Percentiles rank a stretch among this genome's conserved stretches.
Conservation (phyloP, 2,329 filamentous ascomycete species). For the Emergomyces orientalis region DNA sequence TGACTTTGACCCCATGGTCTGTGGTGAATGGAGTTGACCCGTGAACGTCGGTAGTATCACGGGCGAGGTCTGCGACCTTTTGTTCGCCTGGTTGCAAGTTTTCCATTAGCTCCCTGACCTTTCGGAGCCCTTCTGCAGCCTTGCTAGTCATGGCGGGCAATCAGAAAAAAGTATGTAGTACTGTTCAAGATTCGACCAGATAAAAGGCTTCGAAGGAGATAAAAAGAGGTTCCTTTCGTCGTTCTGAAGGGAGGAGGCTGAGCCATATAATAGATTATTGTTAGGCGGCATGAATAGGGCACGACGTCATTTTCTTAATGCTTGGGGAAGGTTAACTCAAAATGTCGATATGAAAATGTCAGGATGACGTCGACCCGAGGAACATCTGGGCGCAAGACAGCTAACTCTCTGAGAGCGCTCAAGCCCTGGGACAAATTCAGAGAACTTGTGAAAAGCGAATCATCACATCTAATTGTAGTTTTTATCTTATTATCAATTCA, state of each 20-base stretch:
- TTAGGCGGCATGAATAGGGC: not conserved
- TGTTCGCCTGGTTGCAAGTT: conserved; percentile 20
- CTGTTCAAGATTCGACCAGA: not conserved
- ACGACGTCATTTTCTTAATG: not conserved
- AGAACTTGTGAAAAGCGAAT: not conserved
- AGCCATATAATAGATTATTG: not conserved
- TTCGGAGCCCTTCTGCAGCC: conserved; percentile 24
- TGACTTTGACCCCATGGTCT: conserved; percentile 66
- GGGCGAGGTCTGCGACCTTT: conserved; percentile 55
- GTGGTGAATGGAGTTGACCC: conserved; percentile 57
- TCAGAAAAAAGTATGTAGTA: not conserved
- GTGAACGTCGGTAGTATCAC: conserved; percentile 50
- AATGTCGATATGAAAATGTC: not conserved
- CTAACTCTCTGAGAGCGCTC: not conserved
- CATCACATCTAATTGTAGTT: not conserved
- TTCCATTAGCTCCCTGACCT: conserved; percentile 23
- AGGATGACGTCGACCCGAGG: not conserved
- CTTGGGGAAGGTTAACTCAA: not conserved
- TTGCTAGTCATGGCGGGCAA: conserved; percentile 20
- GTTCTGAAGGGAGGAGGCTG: not conserved
- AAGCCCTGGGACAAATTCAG: not conserved
- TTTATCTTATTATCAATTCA: not conserved
- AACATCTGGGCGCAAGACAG: not conserved
- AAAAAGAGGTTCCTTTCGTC: not conserved
- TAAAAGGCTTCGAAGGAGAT: not conserved